Base-by-base conservation (phyloP, 768 basidiomycete genomes). In the Leccinum rimulosum region DNA sequence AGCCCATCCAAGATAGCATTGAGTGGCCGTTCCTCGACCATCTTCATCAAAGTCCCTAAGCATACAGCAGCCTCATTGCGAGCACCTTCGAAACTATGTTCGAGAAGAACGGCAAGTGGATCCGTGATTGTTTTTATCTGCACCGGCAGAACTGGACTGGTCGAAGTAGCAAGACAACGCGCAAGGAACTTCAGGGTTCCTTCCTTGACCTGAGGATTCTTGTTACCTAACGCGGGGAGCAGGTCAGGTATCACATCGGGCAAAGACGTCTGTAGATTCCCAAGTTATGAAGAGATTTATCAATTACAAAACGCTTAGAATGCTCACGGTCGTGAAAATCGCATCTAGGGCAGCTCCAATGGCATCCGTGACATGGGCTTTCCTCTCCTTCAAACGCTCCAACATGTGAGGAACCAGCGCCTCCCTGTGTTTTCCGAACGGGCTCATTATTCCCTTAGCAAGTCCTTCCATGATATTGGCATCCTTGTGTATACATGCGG, bases 201-300 rank as follows among this genome's bases (percentile, higher is more conserved):
- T 74, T 96, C 93, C 68, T 97, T 96, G 31, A 97, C 91, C 74
- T 97, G 95, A 1, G 97, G 97, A 68, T 98, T 99, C 77, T 98
- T 99, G 56, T 87, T 87, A 63, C 85, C 85, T 17, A 96, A 76
- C 0, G 88, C 83, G 3, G 85, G 80, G 43, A 91, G 79, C 47
- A 96, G 77, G 71, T 98, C 93, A 15, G 93, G 87, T 54, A 93
- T 79, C 47, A 95, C 84, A 60, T 97, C 95, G 28, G 85, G 73
- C 7, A 99, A 75, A 2, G 85, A 82, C 0, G 87, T 87, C 95
- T 98, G 68, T 14, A 57, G 50, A 58, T 50, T 43, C 38, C 54
- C 36, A n/a, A 48, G 54, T 48, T 57, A 61, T 22, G 43, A 15
- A 45, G 10, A 50, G 40, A 40, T 25, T 43, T 28, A 53, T 22